Evolutionary conservation across 352 stramenopile species (phyloP), one percentile per base, ranked within the genome.

Genomic region (Blastocystis sp.): DNA sequence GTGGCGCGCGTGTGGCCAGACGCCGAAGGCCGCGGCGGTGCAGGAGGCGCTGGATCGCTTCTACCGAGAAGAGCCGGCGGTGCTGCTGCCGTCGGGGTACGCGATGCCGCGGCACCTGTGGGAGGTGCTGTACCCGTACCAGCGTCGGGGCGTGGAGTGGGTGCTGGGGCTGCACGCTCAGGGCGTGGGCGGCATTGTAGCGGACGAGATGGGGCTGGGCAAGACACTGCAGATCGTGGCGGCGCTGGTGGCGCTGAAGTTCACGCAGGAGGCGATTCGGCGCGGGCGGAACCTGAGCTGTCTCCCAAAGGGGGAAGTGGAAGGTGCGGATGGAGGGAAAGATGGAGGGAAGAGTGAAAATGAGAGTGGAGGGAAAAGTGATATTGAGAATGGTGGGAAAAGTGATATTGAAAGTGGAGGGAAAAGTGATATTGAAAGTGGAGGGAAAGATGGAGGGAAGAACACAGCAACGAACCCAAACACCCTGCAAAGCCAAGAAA

Each of bases 121-220:
- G 34, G 65, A 60, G 14, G n/a, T 23, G n/a, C 89, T 98, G 43
- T 96, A 96, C 88, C 93, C 92, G 7, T 97, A 98, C 89, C 96
- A 98, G 90, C 91, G 92, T 28, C 93, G 96, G 88, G 97, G 95
- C 86, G 90, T 99, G 28, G 91, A 96, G 79, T 99, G 96, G 96
- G 93, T 99, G 89, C 97, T 96, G 89, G 92, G 96, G 76, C 92
- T 98, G 19, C 95, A 98, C 90, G 92, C 93, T 89, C 93, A 98
- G 91, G 95, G 96, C 86, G 95, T 94, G 21, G 96, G 96, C n/a
- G 97, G 97, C 4, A 98, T 99, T 80, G 86, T 99, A 5, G 95
- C 93, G 11, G 95, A 98, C 89, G 94, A 98, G 65, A 97, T 98
- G 95, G 94, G 94, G 14, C 91, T 98, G 14, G 95, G 96, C 28